A percentile compares a stretch with the other conserved stretches of the same genome.
Conservation (phyloP, 139 green algal genomes). For the Coelastrella sp. region DNA sequence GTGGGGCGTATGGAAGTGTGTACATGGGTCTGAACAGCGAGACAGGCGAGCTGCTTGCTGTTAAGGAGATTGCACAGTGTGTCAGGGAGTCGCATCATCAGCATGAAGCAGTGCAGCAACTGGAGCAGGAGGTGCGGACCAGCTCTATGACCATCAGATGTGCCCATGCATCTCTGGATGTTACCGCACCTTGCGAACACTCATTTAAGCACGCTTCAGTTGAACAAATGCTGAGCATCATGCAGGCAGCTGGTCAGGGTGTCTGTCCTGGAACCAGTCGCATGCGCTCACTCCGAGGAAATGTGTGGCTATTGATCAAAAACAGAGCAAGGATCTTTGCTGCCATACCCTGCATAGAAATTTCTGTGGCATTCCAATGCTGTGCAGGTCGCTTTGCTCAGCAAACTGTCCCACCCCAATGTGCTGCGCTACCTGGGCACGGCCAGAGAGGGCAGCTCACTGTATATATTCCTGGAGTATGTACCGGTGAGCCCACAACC, state of each 20-base stretch:
- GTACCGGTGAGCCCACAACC: slow-evolving; percentile 57
- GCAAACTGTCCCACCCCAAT: slow-evolving; percentile 87
- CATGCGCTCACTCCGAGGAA: no score
- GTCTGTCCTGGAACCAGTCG: no score
- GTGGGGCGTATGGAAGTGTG: slow-evolving; percentile 82
- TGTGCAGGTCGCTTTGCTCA: slow-evolving; percentile 89
- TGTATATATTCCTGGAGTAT: slow-evolving; percentile 99
- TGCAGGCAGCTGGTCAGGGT: no score
- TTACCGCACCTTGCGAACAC: no score
- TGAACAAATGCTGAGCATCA: no score
- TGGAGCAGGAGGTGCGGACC: slow-evolving; percentile 67
- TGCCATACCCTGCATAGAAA: no score
- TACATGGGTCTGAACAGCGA: slow-evolving; percentile 93
- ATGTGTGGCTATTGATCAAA: no score
- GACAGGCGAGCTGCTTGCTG: slow-evolving; percentile 94
- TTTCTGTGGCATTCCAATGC: not conserved
- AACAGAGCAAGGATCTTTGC: no score
- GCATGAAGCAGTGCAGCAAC: slow-evolving; percentile 63
- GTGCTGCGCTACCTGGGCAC: slow-evolving; percentile 96
- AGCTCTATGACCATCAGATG: no score
- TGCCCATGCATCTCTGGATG: no score
- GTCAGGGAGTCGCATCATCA: slow-evolving; percentile 37
- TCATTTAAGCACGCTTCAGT: no score
- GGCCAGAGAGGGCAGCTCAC: slow-evolving; percentile 66
- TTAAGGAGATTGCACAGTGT: slow-evolving; percentile 87